Conservation (phyloP, 2,329 filamentous ascomycete species). For the Fusarium neocosmosporiellum region DNA sequence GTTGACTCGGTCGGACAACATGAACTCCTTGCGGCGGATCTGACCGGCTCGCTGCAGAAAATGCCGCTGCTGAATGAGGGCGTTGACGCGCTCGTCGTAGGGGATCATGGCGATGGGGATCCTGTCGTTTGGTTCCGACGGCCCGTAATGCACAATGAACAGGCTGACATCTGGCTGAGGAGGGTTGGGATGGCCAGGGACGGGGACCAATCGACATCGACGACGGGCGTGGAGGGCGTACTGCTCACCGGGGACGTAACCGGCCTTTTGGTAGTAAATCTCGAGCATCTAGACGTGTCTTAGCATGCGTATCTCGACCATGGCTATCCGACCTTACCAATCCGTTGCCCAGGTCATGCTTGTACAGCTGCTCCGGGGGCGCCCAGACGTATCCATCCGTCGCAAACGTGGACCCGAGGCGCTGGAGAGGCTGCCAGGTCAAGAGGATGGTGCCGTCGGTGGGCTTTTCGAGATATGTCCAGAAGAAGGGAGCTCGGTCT, state of each 20-base stretch:
- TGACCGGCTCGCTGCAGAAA: conserved; percentile 81
- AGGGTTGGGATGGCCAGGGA: conserved; percentile 75
- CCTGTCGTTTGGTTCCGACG: conserved; percentile 78
- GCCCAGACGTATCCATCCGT: conserved; percentile 95
- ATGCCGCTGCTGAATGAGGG: conserved; percentile 69
- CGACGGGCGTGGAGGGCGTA: conserved; percentile 81
- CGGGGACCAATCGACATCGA: conserved; percentile 85
- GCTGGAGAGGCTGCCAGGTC: conserved; percentile 86
- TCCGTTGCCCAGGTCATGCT: conserved; percentile 75
- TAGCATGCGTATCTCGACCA: conserved; percentile 10
- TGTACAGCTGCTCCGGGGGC: conserved; percentile 80
- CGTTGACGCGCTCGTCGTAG: conserved; percentile 69
- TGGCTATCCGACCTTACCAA: conserved; percentile 57
- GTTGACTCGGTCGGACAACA: conserved; percentile 88
- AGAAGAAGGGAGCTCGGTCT: conserved; percentile 87
- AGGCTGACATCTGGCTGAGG: conserved; percentile 82
- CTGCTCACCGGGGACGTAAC: conserved; percentile 81
- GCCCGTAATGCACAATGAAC: conserved; percentile 92
- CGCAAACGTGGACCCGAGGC: conserved; percentile 78
- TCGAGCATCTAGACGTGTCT: conserved; percentile 76
- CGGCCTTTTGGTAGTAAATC: conserved; percentile 83
- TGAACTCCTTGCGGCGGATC: conserved; percentile 91
- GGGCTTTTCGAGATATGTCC: conserved; percentile 89
- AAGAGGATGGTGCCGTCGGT: conserved; percentile 85
- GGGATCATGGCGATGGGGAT: conserved; percentile 76